Conservation (phyloP, 176 grass and related monocot species). For the Typha latifolia region DNA sequence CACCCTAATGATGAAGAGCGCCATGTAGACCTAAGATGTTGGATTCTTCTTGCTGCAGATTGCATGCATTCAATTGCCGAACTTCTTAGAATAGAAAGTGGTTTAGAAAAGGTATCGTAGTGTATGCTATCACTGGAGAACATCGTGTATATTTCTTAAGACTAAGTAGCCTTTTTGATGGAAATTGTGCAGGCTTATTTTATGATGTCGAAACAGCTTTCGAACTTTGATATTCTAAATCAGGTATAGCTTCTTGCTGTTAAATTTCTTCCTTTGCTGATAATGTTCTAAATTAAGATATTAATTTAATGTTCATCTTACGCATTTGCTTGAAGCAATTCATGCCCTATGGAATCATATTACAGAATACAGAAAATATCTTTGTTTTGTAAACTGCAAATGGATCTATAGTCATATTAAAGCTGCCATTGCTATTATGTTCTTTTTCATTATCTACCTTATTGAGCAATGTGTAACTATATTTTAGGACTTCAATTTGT, state of each 20-base stretch:
- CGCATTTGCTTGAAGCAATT: too few relatives aligned
- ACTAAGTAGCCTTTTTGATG: slow-evolving; percentile 4
- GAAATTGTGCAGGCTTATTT: slow-evolving; percentile 60
- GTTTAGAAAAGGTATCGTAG: slow-evolving; percentile 50
- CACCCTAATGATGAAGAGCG: slow-evolving; percentile 88
- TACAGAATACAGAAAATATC: too few relatives aligned
- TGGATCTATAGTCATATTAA: too few relatives aligned
- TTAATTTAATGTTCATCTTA: too few relatives aligned
- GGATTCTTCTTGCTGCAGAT: slow-evolving; percentile 91
- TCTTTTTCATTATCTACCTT: too few relatives aligned
- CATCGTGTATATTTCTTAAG: neutral
- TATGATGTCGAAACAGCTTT: slow-evolving; percentile 66
- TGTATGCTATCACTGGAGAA: slow-evolving; percentile 10
- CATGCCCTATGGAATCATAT: too few relatives aligned
- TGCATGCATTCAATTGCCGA: slow-evolving; percentile 79
- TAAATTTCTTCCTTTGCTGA: too few relatives aligned
- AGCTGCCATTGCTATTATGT: too few relatives aligned
- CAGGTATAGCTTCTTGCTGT: slow-evolving; percentile 40
- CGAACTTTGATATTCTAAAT: slow-evolving; percentile 73
- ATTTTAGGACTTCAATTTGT: too few relatives aligned
- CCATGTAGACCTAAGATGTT: slow-evolving; percentile 86
- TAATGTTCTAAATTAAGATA: too few relatives aligned
- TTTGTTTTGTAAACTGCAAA: too few relatives aligned
- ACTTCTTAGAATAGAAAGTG: slow-evolving; percentile 53
- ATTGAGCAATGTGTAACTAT: too few relatives aligned